Evolutionary conservation across 2,329 filamentous ascomycete species (phyloP).

Genomic region (Xylariaceae sp.): DNA sequence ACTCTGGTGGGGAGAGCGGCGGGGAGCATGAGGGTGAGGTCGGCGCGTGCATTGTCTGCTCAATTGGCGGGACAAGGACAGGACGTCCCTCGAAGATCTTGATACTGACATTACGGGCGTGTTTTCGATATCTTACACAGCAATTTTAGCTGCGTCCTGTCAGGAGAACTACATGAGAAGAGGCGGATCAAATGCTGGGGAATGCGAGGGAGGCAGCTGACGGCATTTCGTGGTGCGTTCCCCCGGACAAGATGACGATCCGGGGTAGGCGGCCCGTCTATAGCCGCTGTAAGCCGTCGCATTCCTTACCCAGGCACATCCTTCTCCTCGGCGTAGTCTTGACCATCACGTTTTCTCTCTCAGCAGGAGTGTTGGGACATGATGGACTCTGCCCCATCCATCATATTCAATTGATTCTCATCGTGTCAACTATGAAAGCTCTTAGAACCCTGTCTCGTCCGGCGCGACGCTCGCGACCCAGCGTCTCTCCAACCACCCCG

Average conservation of each 20-base stretch:
- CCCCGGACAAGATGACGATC: conserved; percentile 21
- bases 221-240: conserved; percentile 1
- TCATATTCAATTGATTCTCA: too few relatives aligned
- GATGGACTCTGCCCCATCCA: too few relatives aligned
- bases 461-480: conserved; percentile 10
- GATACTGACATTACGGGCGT: conserved; percentile 41
- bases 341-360: conserved; percentile 8
- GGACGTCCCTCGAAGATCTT: conserved; percentile 41
- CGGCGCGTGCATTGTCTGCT: conserved; percentile 28
- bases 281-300: conserved; percentile 13
- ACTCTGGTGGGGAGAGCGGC: conserved; percentile 21
- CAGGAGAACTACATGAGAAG: conserved; percentile 15
- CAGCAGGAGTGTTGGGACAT: background rate
- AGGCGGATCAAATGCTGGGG: conserved; percentile 7
- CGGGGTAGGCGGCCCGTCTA: conserved; percentile 7
- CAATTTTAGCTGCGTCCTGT: background rate
- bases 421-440: conserved; percentile 39
- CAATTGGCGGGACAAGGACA: conserved; percentile 41
- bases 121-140: background rate
- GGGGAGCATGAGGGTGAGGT: conserved; percentile 15
- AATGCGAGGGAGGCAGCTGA: conserved; percentile 5
- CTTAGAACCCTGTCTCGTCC: conserved; percentile 27
- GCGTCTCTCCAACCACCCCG: background rate
- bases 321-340: background rate
- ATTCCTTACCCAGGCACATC: conserved; percentile 1